phyloP scores from a whole-genome alignment of 495 filamentous ascomycete genomes.

The Hypoxylon trugodes region DNA sequence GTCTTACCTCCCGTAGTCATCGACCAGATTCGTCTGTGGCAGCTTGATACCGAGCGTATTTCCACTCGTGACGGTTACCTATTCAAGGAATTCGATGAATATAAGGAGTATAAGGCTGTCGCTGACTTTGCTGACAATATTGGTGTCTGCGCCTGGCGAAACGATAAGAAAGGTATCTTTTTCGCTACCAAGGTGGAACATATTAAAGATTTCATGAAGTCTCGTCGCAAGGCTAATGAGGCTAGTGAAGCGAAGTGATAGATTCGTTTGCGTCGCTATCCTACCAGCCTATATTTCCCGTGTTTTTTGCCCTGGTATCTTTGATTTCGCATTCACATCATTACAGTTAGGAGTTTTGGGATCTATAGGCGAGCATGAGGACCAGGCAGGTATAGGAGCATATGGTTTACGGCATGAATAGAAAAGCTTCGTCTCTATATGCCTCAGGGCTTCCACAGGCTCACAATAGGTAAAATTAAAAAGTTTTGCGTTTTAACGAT shows the following conservation, averaged over 20 bases:
- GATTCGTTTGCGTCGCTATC: neutral
- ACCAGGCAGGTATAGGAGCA: neutral
- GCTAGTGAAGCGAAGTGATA: neutral
- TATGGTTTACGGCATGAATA: slow-evolving; percentile 2
- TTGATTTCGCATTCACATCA: neutral
- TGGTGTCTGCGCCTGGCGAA: slow-evolving; percentile 91
- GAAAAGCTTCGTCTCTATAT: neutral
- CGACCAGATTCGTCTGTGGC: slow-evolving; percentile 97
- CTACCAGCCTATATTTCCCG: neutral
- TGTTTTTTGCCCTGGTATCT: neutral
- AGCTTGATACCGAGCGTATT: slow-evolving; percentile 95
- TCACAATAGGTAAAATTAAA: neutral
- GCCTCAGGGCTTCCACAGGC: neutral
- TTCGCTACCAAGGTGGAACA: slow-evolving; percentile 90
- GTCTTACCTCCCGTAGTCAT: slow-evolving; percentile 93
- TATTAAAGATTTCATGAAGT: slow-evolving; percentile 79
- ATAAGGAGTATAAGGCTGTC: slow-evolving; percentile 78
- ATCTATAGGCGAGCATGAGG: slow-evolving; percentile 10
- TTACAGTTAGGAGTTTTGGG: slow-evolving; percentile 26
- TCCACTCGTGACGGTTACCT: slow-evolving; percentile 80
- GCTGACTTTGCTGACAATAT: slow-evolving; percentile 86
- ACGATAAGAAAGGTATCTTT: slow-evolving; percentile 77
- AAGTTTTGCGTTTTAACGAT: too few species aligned
- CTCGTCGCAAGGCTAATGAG: slow-evolving; percentile 59
- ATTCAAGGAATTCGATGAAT: slow-evolving; percentile 84